Base-by-base conservation (phyloP, 164 flowering plant genomes). In the Cinnamomum micranthum region DNA sequence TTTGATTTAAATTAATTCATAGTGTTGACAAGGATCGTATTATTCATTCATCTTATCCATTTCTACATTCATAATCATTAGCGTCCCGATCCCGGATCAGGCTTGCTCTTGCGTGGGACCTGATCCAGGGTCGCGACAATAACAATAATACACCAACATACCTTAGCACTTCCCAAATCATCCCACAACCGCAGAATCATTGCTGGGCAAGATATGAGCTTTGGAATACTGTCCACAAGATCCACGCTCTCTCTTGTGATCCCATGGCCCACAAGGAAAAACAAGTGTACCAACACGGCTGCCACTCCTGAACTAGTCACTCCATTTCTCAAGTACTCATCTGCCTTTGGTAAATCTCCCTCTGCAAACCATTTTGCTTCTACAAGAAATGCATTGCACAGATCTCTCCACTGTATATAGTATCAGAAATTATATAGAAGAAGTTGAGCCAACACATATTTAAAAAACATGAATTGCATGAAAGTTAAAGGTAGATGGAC, bases 91-190 rank as follows among this genome's bases (percentile, higher is more conserved):
- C n/a, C n/a, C n/a, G n/a, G n/a, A n/a, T n/a, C n/a, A n/a, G n/a
- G n/a, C n/a, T n/a, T n/a, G n/a, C n/a, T n/a, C n/a, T n/a, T n/a
- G n/a, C n/a, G n/a, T n/a, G n/a, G n/a, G n/a, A n/a, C n/a, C n/a
- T n/a, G n/a, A n/a, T n/a, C n/a, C n/a, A n/a, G n/a, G n/a, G n/a
- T n/a, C n/a, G n/a, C n/a, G n/a, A n/a, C n/a, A n/a, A n/a, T n/a
- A 68, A 68, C 13, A 67, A 69, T 28, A 35, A 7, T 35, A 35
- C 47, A 35, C 10, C 47, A 35, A 35, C 47, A 6, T 82, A 89
- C 89, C 90, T 82, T 76, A n/a, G 91, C 88, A 77, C 82, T 84
- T 79, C 88, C 91, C 62, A 90, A 70, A 71, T 90, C 93, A 76
- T 90, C 90, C 86, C 87, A 87, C 24, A 88, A 87, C 12, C 91